Conservation (phyloP, 495 filamentous ascomycete species). For the Daldinia concentrica region DNA sequence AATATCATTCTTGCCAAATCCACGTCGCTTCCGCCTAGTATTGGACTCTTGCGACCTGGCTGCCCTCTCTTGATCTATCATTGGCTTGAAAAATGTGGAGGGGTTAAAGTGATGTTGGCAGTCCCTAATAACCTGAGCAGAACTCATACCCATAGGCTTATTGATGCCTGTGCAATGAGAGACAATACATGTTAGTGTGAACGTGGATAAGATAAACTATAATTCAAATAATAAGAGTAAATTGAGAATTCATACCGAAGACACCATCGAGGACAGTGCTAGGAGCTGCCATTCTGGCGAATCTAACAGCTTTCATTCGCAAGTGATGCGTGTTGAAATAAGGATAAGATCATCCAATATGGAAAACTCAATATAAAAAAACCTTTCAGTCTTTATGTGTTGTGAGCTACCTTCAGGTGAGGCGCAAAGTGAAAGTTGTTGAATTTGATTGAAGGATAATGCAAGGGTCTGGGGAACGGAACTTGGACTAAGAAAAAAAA, state of each 20-base stretch:
- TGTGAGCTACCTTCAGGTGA: constrained; percentile 2
- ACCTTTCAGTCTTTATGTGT: background rate
- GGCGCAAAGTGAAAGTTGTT: constrained; percentile 14
- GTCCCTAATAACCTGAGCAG: constrained; percentile 86
- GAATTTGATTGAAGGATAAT: constrained; percentile 14
- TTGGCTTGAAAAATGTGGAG: constrained; percentile 79
- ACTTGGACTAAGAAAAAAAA: constrained; percentile 28
- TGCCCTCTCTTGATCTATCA: constrained; percentile 68
- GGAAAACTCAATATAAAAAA: background rate
- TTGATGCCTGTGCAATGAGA: constrained; percentile 73
- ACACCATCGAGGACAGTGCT: constrained; percentile 75
- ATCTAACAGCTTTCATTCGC: constrained; percentile 41
- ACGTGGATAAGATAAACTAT: background rate
- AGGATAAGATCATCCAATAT: constrained; percentile 10
- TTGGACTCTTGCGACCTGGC: constrained; percentile 61
- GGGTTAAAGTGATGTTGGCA: constrained; percentile 82
- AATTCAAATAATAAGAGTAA: constrained; percentile 1
- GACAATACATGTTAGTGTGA: constrained; percentile 1
- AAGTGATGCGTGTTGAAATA: background rate
- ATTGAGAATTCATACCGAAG: constrained; percentile 65
- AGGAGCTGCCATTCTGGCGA: constrained; percentile 60
- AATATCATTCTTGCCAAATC: constrained; percentile 60
- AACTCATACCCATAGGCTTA: constrained; percentile 85
- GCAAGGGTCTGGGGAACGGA: constrained; percentile 27
- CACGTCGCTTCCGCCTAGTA: constrained; percentile 64